Evolutionary conservation across 306 rosid genomes (phyloP), one percentile per base, ranked within the genome.

Genomic region (Gastrolobium bilobum): DNA sequence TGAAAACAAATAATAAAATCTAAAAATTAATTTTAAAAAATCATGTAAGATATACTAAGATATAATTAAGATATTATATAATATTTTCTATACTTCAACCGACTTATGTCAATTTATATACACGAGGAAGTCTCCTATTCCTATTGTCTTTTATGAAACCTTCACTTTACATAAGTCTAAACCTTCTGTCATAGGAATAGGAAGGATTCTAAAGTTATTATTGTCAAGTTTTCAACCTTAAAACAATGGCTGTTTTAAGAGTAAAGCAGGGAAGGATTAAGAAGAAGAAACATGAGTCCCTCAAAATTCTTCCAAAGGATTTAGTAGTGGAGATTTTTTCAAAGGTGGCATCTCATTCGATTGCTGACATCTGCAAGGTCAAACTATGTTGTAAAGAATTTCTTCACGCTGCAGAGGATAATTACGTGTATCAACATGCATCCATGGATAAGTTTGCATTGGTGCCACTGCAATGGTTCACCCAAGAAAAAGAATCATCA

Each of bases 401-500:
- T 50, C 79, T 60, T 1, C 6, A 31, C 0, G 83, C 74, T 1
- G 71, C 84, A 0, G 77, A 83, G 13, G 73, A 86, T 0, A 68
- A 79, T n/a, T 62, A 29, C 3, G 73, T 86, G 26, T 86, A 82
- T 4, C 84, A 68, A 0, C 87, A 59, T 0, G 84, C 75, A 2
- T 84, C 89, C 0, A 43, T 86, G 33, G 77, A 63, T 0, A 54
- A 47, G 2, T 69, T 89, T 2, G 50, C 81, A 0, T 11, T 52
- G 5, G 53, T 88, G n/a, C 84, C 85, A 0, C 9, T 86, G 3
- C 67, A 82, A 7, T 89, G 90, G 92, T 75, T 79, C n/a, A 57
- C 5, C 0, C 4, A 0, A 0, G 38, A 60, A 3, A 20, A 47
- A 15, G 81, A 62, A 38, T 9, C n/a, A 0, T 73, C 65, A 0